These are phyloP conservation scores for Streptanthus diversifolius DNA, from an alignment of 345 rosid species.

Conservation along the genomic window DNA sequence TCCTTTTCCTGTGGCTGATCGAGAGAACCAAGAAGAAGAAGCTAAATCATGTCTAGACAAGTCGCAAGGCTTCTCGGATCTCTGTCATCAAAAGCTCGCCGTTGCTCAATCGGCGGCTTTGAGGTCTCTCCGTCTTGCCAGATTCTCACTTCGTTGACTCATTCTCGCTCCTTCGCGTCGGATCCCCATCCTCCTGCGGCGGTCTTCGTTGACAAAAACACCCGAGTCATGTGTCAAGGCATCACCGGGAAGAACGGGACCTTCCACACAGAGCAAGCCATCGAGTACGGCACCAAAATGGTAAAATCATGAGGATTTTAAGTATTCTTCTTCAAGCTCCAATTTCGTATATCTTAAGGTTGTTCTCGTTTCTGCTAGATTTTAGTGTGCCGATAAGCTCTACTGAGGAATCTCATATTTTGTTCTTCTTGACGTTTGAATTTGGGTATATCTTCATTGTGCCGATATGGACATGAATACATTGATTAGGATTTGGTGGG, in stretches of 20 bases:
- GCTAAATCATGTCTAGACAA: constrained; percentile 35
- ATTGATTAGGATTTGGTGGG: too few relatives aligned
- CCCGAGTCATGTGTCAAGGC: constrained; percentile 91
- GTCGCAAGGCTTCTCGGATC: constrained; percentile 37
- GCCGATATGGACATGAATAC: too few relatives aligned
- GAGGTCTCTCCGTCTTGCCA: constrained; percentile 28
- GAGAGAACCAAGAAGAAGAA: neutral
- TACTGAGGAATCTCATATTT: too few relatives aligned
- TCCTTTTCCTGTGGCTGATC: neutral
- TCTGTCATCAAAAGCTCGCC: constrained; percentile 34
- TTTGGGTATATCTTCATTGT: neutral
- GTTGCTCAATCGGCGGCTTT: constrained; percentile 11
- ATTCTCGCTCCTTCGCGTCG: constrained; percentile 51
- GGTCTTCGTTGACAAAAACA: constrained; percentile 87
- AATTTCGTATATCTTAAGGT: too few relatives aligned
- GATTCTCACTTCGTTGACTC: constrained; percentile 33
- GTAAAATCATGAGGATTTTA: constrained; percentile 30
- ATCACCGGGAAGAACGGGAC: constrained; percentile 95
- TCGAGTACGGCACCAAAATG: constrained; percentile 97
- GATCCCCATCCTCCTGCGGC: constrained; percentile 62
- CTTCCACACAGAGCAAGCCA: constrained; percentile 95
- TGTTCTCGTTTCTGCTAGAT: too few relatives aligned
- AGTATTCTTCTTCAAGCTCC: neutral
- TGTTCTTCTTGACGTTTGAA: too few relatives aligned
- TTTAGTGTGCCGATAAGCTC: too few relatives aligned